Evolutionary conservation across 2,329 filamentous ascomycete species (phyloP).

Genomic region (Thyridium curvatum): DNA sequence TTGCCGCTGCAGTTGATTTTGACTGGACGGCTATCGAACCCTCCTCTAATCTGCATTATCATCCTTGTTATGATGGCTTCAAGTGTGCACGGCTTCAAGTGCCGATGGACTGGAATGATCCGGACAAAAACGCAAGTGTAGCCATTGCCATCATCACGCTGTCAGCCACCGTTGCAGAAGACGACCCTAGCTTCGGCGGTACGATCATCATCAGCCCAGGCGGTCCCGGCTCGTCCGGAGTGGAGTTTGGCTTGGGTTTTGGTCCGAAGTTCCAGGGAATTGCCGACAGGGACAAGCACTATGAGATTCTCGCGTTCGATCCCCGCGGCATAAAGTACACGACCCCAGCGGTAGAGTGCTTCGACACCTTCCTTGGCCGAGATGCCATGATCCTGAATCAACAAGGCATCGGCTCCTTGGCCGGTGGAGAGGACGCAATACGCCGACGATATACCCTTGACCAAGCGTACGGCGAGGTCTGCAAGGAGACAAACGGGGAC

Average conservation of each 20-base stretch:
- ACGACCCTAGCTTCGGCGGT: constrained; percentile 32
- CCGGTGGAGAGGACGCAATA: constrained; percentile 12
- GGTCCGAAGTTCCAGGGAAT: constrained; percentile 22
- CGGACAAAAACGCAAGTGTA: constrained; percentile 19
- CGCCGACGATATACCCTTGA: constrained; percentile 17
- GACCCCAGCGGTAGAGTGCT: constrained; percentile 32
- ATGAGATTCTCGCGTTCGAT: constrained; percentile 37
- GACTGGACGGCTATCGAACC: constrained; percentile 29
- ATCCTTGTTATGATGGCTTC: constrained; percentile 29
- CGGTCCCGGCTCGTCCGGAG: constrained; percentile 35
- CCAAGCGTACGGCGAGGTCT: constrained; percentile 20
- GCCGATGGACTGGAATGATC: constrained; percentile 34
- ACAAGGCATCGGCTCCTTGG: constrained; percentile 21
- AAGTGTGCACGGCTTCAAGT: constrained; percentile 35
- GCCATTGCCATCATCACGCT: constrained; percentile 34
- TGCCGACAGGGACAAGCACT: constrained; percentile 21
- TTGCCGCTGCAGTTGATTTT: constrained; percentile 13
- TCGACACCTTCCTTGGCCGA: constrained; percentile 21
- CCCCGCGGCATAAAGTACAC: constrained; percentile 33
- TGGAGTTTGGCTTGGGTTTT: constrained; percentile 15
- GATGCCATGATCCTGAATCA: constrained; percentile 20
- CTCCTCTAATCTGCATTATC: constrained; percentile 26
- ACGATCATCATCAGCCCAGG: constrained; percentile 38
- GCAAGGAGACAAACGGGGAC: constrained; percentile 14
- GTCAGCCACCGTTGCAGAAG: constrained; percentile 25